A percentile compares a stretch with the other conserved stretches of the same genome.
Conservation (phyloP, 1,139 yeast species). For the Kazachstania sp. region DNA sequence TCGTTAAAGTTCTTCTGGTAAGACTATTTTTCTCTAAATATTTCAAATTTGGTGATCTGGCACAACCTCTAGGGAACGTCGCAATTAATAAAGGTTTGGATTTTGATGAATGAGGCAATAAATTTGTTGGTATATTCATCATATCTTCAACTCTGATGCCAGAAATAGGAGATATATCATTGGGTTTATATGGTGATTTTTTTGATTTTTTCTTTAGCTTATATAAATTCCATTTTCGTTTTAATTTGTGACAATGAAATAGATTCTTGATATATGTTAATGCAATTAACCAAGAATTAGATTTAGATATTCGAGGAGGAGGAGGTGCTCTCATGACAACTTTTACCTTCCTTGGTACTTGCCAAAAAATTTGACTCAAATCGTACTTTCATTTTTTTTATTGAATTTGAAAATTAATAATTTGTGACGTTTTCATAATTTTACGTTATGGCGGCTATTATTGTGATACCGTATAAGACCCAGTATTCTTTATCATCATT, state of each 20-base stretch:
- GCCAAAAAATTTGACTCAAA: background rate
- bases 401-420: background rate
- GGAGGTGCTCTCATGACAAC: constrained; percentile 33
- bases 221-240: constrained; percentile 21
- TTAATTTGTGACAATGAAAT: constrained; percentile 15
- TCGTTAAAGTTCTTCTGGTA: constrained; percentile 19
- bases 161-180: constrained; percentile 15
- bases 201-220: constrained; percentile 11
- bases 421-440: background rate
- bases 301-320: constrained; percentile 23
- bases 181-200: constrained; percentile 7
- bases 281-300: constrained; percentile 11
- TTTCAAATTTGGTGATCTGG: constrained; percentile 21
- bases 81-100: constrained; percentile 27
- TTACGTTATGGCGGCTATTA: too few relatives aligned
- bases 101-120: constrained; percentile 12
- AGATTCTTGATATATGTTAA: constrained; percentile 10
- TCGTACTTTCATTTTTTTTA: too few relatives aligned
- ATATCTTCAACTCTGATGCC: constrained; percentile 22
- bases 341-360: too few relatives aligned
- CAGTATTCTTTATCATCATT: too few relatives aligned
- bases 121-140: constrained; percentile 19
- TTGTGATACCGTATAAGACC: too few relatives aligned
- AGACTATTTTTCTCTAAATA: constrained; percentile 20
- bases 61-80: constrained; percentile 24